Evolutionary conservation across 768 basidiomycete species (phyloP), one percentile per base, ranked within the genome.

Genomic region (Leccinum incarnatum): DNA sequence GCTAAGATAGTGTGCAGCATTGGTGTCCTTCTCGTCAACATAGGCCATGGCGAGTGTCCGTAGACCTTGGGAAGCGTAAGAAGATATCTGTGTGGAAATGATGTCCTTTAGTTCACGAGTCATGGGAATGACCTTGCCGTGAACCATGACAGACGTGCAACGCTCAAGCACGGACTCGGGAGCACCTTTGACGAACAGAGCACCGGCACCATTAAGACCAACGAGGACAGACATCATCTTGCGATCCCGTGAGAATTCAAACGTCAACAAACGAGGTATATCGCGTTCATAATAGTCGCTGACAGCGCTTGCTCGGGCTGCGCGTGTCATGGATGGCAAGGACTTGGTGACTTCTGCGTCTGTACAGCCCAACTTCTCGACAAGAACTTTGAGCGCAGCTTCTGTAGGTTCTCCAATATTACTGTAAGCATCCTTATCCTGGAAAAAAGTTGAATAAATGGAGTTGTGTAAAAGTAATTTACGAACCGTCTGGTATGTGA

Each of bases 201-300:
- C 82, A n/a, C 91, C 91, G 5, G 74, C 74, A 2, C 82, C 82
- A 57, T 85, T 83, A 56, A 85, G 80, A 60, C 77, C 83, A 40
- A 93, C 91, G 53, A 98, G 85, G 53, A 98, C 95, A 21, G 96
- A 97, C 96, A 98, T 98, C 86, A 95, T 96, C 77, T 98, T 99
- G 69, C 96, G 89, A 75, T 98, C 96, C 19, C 96, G 87, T 21
- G 95, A 93, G 76, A 99, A 98, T 74, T 99, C 96, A 73, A 99
- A 96, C 8, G 95, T 99, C 65, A 97, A 77, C 14, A 97, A 81
- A 58, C 95, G 87, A 17, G 86, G 79, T 68, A 93, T 88, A 15
- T 76, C 79, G 54, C 78, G 77, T 63, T 94, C 93, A 72, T 93
- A 88, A 74, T 86, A 81, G 36, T 91, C 88, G 78, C 89, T 95